A percentile compares a stretch with the other conserved stretches of the same genome.
Evolutionary conservation across 2,329 filamentous ascomycete genomes (phyloP).

Genomic region (Parastagonospora nodorum): DNA sequence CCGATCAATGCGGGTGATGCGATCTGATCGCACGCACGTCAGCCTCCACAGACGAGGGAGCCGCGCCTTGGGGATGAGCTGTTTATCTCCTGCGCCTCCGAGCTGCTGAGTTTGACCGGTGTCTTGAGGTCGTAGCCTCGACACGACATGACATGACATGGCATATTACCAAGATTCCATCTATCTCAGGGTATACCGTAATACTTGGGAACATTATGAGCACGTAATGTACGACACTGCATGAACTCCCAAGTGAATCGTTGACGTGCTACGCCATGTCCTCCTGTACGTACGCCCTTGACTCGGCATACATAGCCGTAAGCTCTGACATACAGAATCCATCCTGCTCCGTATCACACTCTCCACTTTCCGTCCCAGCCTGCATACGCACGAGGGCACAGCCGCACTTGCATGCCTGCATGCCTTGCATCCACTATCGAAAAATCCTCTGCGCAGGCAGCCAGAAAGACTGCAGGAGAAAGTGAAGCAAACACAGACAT

Average conservation of each 20-base stretch:
- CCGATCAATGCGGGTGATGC: constrained; percentile 23
- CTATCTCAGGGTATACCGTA: too few species aligned
- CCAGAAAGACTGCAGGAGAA: too few species aligned
- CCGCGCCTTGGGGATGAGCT: too few species aligned
- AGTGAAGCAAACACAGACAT: too few species aligned
- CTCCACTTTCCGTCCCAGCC: background rate
- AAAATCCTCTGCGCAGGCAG: too few species aligned
- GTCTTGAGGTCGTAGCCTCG: background rate
- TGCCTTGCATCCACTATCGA: too few species aligned
- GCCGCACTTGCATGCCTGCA: background rate
- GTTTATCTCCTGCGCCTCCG: too few species aligned
- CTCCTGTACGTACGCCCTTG: background rate
- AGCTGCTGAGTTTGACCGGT: background rate
- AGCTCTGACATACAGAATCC: background rate
- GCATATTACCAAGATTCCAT: too few species aligned
- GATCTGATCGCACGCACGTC: constrained; percentile 12
- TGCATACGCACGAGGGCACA: background rate
- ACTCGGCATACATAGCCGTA: background rate
- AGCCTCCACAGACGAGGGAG: background rate
- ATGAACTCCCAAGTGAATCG: too few species aligned
- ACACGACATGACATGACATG: background rate
- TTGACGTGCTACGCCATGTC: too few species aligned
- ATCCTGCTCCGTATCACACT: background rate
- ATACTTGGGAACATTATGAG: too few species aligned
- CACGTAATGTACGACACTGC: too few species aligned